Base-by-base conservation (phyloP, 1,139 yeast genomes). In the Hansenula anomala region DNA sequence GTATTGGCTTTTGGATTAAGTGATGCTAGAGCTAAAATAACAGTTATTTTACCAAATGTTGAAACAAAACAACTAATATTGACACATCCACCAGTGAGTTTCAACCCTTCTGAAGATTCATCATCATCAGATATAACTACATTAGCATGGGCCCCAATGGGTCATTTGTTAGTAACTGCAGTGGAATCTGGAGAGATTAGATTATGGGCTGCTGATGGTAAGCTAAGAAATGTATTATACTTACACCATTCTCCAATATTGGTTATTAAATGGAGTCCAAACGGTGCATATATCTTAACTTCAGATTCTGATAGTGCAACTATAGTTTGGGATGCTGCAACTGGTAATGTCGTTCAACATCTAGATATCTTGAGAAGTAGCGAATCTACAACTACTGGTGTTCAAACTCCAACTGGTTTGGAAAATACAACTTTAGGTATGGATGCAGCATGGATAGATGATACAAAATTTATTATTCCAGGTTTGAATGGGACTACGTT, bases 371-470 rank as follows among this genome's bases (percentile, higher is more conserved):
- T 34, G 17, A 30, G 23, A 19, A 29, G 16, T 7, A 47, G 44
- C 28, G 42, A 42, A 19, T n/a, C 27, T 8, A 40, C 40, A 12
- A 9, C 38, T 15, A 17, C 13, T 28, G 5, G 14, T 4, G 30
- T 6, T 10, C 24, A 7, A 38, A 32, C 36, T n/a, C 22, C 33
- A 18, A 28, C 31, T n/a, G 55, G 52, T 13, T 13, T 28, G 13
- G 16, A 23, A 23, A 33, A n/a, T 24, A 15, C 18, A 7, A 39
- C 58, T 11, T 47, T 64, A 14, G 80, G 81, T 4, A 64, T 74
- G 2, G 82, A 76, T 51, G 69, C 78, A 3, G 77, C 80, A 47
- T 89, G 96, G 96, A 66, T 88, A 17, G 84, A 78, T 49, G 76
- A 75, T 29, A 63, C 67, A 42, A 83, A 80, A 46, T 85, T 86